phyloP scores from a whole-genome alignment of 2,329 filamentous ascomycete species.

The Colletotrichum sublineola region DNA sequence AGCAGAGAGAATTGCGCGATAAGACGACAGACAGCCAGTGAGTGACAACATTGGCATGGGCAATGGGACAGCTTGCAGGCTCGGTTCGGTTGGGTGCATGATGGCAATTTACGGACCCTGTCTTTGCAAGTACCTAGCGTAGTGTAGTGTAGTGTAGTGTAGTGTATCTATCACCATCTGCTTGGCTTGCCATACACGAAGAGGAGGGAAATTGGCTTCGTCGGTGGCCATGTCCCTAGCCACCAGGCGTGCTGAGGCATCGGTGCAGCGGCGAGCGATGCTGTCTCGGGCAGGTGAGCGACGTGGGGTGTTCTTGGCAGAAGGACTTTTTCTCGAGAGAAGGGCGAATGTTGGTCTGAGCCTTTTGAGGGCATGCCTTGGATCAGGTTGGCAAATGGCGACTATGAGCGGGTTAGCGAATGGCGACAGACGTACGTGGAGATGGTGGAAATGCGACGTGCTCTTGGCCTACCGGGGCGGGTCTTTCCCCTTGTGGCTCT shows the following conservation, averaged over 20 bases:
- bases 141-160: not conserved
- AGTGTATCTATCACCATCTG: not conserved
- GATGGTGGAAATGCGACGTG: not conserved
- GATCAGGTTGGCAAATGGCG: not conserved
- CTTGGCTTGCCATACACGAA: not conserved
- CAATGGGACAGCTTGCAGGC: not conserved
- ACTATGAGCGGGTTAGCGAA: slow-evolving; percentile 3
- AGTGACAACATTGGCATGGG: not conserved
- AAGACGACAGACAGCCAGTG: slow-evolving; percentile 31
- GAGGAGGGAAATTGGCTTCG: too few relatives aligned
- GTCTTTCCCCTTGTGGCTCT: not conserved
- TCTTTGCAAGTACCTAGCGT: not conserved
- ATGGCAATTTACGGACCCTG: not conserved
- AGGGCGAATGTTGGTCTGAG: slow-evolving; percentile 16
- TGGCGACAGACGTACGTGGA: not conserved
- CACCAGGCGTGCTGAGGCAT: slow-evolving; percentile 27
- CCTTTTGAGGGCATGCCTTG: not conserved
- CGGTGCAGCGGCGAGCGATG: slow-evolving; percentile 31
- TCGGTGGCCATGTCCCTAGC: not conserved
- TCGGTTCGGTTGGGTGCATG: slow-evolving; percentile 15
- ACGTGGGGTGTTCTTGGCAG: slow-evolving; percentile 31
- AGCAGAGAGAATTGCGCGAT: slow-evolving; percentile 31
- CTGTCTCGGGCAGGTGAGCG: slow-evolving; percentile 39
- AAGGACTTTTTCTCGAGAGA: slow-evolving; percentile 27
- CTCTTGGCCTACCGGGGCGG: slow-evolving; percentile 23